Percentiles rank a stretch among this genome's conserved stretches.
phyloP scores from a whole-genome alignment of 208 protist genomes.

The Jaenimonas drosophilae region DNA sequence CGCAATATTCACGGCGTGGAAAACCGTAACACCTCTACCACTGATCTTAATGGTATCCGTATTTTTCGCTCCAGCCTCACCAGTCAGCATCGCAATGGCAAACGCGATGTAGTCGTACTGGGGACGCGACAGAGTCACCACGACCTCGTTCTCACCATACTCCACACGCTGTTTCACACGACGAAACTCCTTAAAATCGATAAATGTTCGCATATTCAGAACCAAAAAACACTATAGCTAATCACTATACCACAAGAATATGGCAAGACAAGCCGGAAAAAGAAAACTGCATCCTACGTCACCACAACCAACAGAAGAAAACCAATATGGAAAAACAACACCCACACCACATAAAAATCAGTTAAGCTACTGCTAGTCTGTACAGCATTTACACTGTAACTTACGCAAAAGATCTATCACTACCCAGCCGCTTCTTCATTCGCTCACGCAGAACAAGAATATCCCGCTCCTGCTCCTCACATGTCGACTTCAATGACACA shows the following conservation, averaged over 20 bases:
- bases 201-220: background rate
- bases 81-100: slow-evolving; percentile 22
- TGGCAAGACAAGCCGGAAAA: too few relatives aligned
- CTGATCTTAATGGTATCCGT: slow-evolving; percentile 31
- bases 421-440: too few relatives aligned
- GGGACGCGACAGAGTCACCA: slow-evolving; percentile 11
- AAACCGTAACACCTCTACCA: slow-evolving; percentile 36
- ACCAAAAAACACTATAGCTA: background rate
- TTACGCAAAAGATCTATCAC: too few relatives aligned
- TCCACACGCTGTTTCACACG: slow-evolving; percentile 32
- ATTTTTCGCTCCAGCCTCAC: slow-evolving; percentile 14
- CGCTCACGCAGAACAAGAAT: too few relatives aligned
- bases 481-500: too few relatives aligned
- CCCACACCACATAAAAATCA: slow-evolving; percentile 1
- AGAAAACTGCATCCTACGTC: too few relatives aligned
- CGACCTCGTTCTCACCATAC: slow-evolving; percentile 23
- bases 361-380: too few relatives aligned
- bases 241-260: background rate
- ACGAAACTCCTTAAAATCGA: slow-evolving; percentile 39
- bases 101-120: slow-evolving; percentile 30
- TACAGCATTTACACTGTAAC: too few relatives aligned
- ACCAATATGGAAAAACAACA: slow-evolving; percentile 4
- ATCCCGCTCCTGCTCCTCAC: too few relatives aligned
- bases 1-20: slow-evolving; percentile 42
- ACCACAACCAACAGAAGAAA: background rate